These are phyloP conservation scores for Candida berthetii DNA, from an alignment of 805 yeast species.

Conservation along the genomic window DNA sequence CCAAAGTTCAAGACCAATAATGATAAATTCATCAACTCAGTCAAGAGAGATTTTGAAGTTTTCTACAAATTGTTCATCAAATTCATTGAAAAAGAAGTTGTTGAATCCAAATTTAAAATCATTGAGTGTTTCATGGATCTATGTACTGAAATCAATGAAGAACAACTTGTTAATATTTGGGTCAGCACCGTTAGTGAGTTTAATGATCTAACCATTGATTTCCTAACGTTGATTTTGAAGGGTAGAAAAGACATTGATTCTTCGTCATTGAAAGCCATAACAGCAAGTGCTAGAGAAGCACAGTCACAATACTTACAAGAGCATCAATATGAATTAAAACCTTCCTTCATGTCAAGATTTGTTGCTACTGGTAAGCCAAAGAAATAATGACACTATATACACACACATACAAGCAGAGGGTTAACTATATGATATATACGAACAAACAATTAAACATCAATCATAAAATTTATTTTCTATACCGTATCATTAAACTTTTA, in stretches of 20 bases:
- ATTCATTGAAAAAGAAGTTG: constrained; percentile 31
- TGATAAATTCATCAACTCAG: constrained; percentile 39
- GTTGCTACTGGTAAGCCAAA: neutral
- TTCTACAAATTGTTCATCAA: constrained; percentile 48
- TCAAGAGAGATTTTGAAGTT: constrained; percentile 55
- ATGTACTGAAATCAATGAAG: constrained; percentile 36
- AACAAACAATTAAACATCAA: too few relatives aligned
- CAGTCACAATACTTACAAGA: neutral
- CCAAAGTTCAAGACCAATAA: constrained; percentile 34
- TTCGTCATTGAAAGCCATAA: neutral
- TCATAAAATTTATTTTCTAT: too few relatives aligned
- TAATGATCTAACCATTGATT: constrained; percentile 72
- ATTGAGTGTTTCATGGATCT: constrained; percentile 60
- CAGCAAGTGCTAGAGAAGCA: neutral
- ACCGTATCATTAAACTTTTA: neutral
- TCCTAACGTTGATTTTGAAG: constrained; percentile 58
- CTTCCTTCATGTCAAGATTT: constrained; percentile 4
- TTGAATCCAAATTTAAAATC: constrained; percentile 46
- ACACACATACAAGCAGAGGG: neutral
- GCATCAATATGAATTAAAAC: constrained; percentile 1
- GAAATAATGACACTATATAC: neutral
- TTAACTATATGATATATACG: too few relatives aligned
- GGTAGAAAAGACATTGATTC: constrained; percentile 30
- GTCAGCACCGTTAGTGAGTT: constrained; percentile 54
- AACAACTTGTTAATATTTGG: constrained; percentile 52